Evolutionary conservation across 2,329 filamentous ascomycete species (phyloP).

Genomic region (Botrytis byssoidea): DNA sequence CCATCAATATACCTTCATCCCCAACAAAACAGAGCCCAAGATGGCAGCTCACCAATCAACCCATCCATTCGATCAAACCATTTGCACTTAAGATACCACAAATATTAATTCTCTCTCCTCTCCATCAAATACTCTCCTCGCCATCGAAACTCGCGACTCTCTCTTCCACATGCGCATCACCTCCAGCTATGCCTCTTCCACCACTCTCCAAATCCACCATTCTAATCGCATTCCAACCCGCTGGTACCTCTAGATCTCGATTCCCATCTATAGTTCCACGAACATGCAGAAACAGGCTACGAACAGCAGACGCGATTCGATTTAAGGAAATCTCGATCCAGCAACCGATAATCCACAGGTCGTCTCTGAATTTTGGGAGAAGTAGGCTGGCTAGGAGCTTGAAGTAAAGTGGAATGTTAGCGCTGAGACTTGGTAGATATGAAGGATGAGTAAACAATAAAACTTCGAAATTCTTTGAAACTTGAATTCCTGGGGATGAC

Average conservation of each 20-base stretch:
- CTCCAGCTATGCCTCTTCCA: background rate
- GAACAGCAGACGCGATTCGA: background rate
- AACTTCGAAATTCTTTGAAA: no score
- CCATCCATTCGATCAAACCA: background rate
- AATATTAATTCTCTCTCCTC: background rate
- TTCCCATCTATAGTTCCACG: background rate
- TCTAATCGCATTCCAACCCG: background rate
- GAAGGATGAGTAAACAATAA: no score
- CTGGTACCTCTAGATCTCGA: background rate
- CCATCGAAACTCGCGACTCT: background rate
- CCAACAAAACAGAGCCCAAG: background rate
- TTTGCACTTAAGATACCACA: fast-evolving
- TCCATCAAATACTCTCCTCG: background rate
- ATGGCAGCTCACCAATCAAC: background rate
- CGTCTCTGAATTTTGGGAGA: background rate
- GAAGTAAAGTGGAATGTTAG: background rate
- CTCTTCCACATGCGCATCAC: background rate
- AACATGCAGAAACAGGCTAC: background rate
- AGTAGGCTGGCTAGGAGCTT: background rate
- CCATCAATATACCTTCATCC: background rate
- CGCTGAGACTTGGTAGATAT: no score
- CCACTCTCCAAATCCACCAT: background rate
- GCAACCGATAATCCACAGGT: background rate
- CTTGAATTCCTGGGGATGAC: no score
- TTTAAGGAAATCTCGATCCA: background rate